Evolutionary conservation across 192 early-diverging fungal species (phyloP), one percentile per base, ranked within the genome.

Genomic region (Coemansia sp.): DNA sequence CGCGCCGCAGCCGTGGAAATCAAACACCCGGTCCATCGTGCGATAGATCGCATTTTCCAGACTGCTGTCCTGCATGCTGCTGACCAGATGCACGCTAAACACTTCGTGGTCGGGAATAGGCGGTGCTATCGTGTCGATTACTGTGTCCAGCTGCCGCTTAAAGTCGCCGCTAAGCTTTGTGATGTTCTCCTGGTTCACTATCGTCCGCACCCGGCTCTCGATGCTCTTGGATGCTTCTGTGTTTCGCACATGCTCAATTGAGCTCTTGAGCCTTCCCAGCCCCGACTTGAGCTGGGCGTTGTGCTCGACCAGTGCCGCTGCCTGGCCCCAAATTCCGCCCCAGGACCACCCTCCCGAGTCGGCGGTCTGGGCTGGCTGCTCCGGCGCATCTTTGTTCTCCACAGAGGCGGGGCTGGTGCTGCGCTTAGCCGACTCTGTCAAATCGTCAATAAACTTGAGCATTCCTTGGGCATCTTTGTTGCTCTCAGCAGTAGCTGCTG

Each of bases 41-140:
- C 72, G 67, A 51, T 67, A 71, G 5, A 80, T 61, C 10, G 68
- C 68, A 57, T 60, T 53, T 46, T 78, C 74, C n/a, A 72, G 37
- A 37, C 43, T 57, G 9, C 19, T 49, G 53, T 70, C 64, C 31
- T 54, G 19, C 31, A 74, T 40, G 59, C 67, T 72, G 50, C 60
- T 58, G 8, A 58, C 68, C 57, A 75, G 50, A 12, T 57, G 64
- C 28, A 80, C 65, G 33, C 49, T 72, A 36, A 75, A 80, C 16
- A 71, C 68, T 37, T 70, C 72, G 50, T 80, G 68, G 42, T 75
- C 72, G 18, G 60, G 63, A 46, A 80, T 75, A 1, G 78, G 78
- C 50, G 78, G 78, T 14, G 78, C 78, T 19, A 80, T 67, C 5
- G 71, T 70, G 52, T 80, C 72, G 15, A 80, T 80, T 23, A 80